A percentile compares a stretch with the other conserved stretches of the same genome.
phyloP scores from a whole-genome alignment of 768 basidiomycete genomes.

The Suillus luteus region DNA sequence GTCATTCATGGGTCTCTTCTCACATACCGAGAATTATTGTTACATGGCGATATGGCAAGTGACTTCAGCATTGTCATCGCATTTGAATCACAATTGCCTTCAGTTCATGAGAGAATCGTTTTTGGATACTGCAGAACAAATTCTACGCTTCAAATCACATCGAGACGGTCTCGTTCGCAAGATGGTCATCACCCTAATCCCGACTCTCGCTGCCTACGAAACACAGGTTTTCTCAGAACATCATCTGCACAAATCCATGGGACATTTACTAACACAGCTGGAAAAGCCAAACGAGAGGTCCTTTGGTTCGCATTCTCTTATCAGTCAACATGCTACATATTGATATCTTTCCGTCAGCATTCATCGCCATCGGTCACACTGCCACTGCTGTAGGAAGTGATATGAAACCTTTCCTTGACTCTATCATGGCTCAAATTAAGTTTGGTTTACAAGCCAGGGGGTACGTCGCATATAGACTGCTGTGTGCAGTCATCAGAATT shows the following conservation, averaged over 20 bases:
- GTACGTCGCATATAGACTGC: slow-evolving; percentile 42
- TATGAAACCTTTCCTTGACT: slow-evolving; percentile 94
- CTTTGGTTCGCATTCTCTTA: slow-evolving; percentile 58
- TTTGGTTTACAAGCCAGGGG: slow-evolving; percentile 85
- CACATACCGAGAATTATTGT: slow-evolving; percentile 86
- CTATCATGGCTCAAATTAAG: slow-evolving; percentile 88
- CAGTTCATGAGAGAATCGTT: slow-evolving; percentile 91
- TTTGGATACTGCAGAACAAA: slow-evolving; percentile 84
- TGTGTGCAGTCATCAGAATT: slow-evolving; percentile 11
- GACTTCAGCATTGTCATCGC: neutral
- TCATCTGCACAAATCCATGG: slow-evolving; percentile 94
- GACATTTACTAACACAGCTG: slow-evolving; percentile 82
- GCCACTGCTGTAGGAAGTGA: slow-evolving; percentile 89
- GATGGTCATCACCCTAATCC: slow-evolving; percentile 95
- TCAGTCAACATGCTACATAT: slow-evolving; percentile 10
- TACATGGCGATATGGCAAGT: slow-evolving; percentile 93
- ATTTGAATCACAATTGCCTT: slow-evolving; percentile 6
- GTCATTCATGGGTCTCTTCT: slow-evolving; percentile 90
- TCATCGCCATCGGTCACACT: slow-evolving; percentile 95
- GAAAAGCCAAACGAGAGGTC: slow-evolving; percentile 88
- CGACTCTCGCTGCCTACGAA: slow-evolving; percentile 92
- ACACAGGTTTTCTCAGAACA: slow-evolving; percentile 89
- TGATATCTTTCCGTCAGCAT: slow-evolving; percentile 53
- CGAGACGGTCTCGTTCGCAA: slow-evolving; percentile 87
- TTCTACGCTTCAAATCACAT: slow-evolving; percentile 85